A percentile compares a stretch with the other conserved stretches of the same genome.
These are phyloP conservation scores for Zostera marina DNA, from an alignment of 116 monocot genomes.

Conservation along the genomic window DNA sequence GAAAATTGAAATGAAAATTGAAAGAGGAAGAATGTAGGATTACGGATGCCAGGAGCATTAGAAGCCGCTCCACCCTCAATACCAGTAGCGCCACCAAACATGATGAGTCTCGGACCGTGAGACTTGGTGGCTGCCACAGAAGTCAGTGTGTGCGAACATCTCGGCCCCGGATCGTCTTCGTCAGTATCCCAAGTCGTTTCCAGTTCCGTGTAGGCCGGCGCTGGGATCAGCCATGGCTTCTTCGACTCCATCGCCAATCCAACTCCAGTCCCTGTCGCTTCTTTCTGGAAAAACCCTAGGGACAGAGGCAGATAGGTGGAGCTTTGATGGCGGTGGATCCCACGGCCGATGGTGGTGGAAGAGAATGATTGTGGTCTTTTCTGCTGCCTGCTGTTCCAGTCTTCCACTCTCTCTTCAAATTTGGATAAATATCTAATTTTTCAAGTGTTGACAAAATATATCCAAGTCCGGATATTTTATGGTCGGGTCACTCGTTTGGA, in stretches of 20 bases:
- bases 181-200: constrained; percentile 50
- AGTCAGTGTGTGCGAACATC: constrained; percentile 82
- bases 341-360: background rate
- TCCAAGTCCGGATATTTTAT: no score
- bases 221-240: constrained; percentile 69
- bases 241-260: constrained; percentile 27
- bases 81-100: constrained; percentile 93
- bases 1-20: background rate
- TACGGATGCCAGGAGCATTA: constrained; percentile 55
- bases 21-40: background rate
- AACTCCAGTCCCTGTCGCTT: background rate
- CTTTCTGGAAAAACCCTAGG: background rate
- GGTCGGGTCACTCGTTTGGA: no score
- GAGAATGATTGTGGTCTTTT: no score
- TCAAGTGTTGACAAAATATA: no score
- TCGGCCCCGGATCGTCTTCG: constrained; percentile 69
- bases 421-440: no score
- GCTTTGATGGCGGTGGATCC: background rate
- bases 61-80: constrained; percentile 62
- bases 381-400: no score
- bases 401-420: no score
- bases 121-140: constrained; percentile 66
- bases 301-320: no score
- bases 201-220: constrained; percentile 40
- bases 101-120: constrained; percentile 86